Base-by-base conservation (phyloP, 257 asterid species). In the Phtheirospermum japonicum region DNA sequence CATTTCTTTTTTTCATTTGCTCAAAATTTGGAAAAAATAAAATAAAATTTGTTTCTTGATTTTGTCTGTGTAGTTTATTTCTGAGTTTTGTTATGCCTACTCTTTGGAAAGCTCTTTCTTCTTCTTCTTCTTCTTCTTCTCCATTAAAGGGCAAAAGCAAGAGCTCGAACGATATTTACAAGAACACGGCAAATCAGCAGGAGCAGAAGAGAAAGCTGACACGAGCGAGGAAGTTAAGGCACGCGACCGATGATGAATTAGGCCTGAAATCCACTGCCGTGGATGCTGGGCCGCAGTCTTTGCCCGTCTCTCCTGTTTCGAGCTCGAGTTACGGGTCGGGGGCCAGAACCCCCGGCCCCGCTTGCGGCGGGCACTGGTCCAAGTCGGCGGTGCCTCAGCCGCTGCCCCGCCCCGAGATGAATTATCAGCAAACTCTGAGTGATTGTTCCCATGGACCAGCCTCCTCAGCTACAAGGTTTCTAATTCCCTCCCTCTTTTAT, bases 321-420 rank as follows among this genome's bases (percentile, higher is more conserved):
- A 54, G 69, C 23, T 64, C 61, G 57, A 69, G 64, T 66, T 66
- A 65, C 5, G 51, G 64, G n/a, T 57, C 68, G 3, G 71, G 66
- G 69, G 52, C 73, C 40, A 53, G 34, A 42, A 75, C 79, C 23
- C 73, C 66, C 9, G 57, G 1, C 51, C 61, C 14, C 36, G 32
- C 67, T 52, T 16, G 13, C 69, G 39, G 37, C 17, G 19, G 2
- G 19, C 90, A 76, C 73, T 84, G 94, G 88, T 82, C 88, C 42
- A 80, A 72, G 67, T 79, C 87, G 5, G 89, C 90, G 40, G 85
- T 82, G 71, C 95, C 95, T 10, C 89, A 70, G 65, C 96, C 95
- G 36, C 81, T 89, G 59, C 96, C 96, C 34, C 84, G 80, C 19
- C 95, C 95, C 4, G 52, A 45, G 4, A 45, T 11, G 17, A 45